Evolutionary conservation across 2,329 filamentous ascomycete genomes (phyloP).

Genomic region (Arthroderma sp.): DNA sequence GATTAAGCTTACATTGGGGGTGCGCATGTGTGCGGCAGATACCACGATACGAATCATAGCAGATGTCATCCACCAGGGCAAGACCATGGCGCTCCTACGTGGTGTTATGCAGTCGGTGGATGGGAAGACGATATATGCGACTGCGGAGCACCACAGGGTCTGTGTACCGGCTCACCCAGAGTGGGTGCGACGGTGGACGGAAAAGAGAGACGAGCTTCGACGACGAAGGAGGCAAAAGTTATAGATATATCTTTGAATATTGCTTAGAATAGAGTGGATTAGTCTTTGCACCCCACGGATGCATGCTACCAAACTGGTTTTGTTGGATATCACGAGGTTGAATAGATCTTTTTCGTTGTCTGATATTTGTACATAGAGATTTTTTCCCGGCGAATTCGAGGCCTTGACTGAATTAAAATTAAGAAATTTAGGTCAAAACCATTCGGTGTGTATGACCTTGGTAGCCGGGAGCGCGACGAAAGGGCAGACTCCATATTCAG

Average conservation of each 20-base stretch:
- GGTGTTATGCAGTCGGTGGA: constrained; percentile 38
- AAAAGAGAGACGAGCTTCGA: constrained; percentile 1
- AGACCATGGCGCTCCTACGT: constrained; percentile 40
- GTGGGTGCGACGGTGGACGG: constrained; percentile 17
- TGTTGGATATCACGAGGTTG: no score
- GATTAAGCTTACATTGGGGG: background rate
- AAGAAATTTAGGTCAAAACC: no score
- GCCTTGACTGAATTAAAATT: no score
- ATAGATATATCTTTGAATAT: background rate
- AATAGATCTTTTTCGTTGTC: no score
- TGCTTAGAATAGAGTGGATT: no score
- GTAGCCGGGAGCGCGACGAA: no score
- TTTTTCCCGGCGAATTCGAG: no score
- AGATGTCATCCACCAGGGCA: constrained; percentile 34
- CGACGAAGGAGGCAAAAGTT: background rate
- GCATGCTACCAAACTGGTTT: no score
- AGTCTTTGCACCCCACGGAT: no score
- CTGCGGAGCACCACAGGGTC: constrained; percentile 42
- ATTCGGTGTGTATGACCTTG: no score
- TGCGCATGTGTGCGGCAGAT: constrained; percentile 11
- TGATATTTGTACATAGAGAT: no score
- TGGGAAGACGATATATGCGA: constrained; percentile 35
- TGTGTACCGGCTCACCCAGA: constrained; percentile 28
- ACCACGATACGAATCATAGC: constrained; percentile 32
- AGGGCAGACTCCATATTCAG: no score